A percentile compares a stretch with the other conserved stretches of the same genome.
phyloP scores from a whole-genome alignment of 805 yeast genomes.

The Lipomyces yamanashiensis region DNA sequence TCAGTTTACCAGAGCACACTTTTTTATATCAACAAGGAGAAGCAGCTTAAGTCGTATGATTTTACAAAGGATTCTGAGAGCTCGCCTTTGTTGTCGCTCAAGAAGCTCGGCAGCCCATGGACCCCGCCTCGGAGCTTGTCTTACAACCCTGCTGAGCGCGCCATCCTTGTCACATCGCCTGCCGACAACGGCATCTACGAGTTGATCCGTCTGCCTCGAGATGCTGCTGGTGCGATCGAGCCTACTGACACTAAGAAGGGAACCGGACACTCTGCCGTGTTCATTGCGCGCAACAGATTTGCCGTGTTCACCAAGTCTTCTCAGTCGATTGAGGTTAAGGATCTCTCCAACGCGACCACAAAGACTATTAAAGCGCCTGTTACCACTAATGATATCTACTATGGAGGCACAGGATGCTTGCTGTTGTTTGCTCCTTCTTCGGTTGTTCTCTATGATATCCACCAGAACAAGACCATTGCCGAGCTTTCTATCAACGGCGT shows the following conservation, averaged over 20 bases:
- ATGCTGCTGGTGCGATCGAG: conserved; percentile 90
- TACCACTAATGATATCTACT: conserved; percentile 70
- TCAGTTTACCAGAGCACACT: conserved; percentile 72
- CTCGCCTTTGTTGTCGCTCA: conserved; percentile 80
- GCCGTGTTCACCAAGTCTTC: conserved; percentile 72
- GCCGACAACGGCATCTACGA: conserved; percentile 72
- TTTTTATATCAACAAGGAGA: conserved; percentile 78
- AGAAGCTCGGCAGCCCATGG: conserved; percentile 85
- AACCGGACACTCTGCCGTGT: conserved; percentile 81
- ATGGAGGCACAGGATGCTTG: conserved; percentile 76
- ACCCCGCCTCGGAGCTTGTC: conserved; percentile 81
- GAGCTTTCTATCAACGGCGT: conserved; percentile 74
- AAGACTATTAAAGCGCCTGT: conserved; percentile 66
- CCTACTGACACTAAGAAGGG: conserved; percentile 82
- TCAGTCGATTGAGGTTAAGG: conserved; percentile 78
- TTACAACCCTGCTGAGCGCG: conserved; percentile 90
- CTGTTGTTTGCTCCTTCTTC: conserved; percentile 71
- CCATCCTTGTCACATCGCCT: conserved; percentile 74
- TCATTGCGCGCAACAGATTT: conserved; percentile 93
- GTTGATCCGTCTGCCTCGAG: conserved; percentile 77
- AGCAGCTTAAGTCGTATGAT: conserved; percentile 82
- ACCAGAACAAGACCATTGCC: conserved; percentile 79
- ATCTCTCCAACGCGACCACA: conserved; percentile 78
- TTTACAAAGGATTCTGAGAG: conserved; percentile 65
- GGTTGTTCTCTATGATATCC: conserved; percentile 87